A percentile compares a stretch with the other conserved stretches of the same genome.
These are phyloP conservation scores for Argentina anserina DNA, from an alignment of 306 rosid genomes.

Conservation along the genomic window DNA sequence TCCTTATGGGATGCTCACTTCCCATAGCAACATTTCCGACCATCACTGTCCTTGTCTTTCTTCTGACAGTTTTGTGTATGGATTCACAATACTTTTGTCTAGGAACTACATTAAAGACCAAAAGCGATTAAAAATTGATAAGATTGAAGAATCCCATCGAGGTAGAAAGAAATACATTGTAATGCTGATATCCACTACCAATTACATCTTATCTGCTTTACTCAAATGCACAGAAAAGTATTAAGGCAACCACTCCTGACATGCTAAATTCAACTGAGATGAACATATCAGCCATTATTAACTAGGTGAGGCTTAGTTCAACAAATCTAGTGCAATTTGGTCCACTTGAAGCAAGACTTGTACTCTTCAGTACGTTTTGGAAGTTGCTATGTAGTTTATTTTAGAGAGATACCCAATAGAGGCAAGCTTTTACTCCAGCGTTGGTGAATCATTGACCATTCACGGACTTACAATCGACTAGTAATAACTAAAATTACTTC, in stretches of 20 bases:
- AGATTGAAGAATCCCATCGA: slow-evolving; percentile 15
- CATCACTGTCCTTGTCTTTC: slow-evolving; percentile 91
- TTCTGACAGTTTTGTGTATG: slow-evolving; percentile 72
- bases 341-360: neutral
- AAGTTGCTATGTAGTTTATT: neutral
- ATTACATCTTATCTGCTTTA: neutral
- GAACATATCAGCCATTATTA: neutral
- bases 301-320: neutral
- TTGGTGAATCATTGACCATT: neutral
- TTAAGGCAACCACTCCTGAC: neutral
- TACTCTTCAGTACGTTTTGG: neutral
- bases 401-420: neutral
- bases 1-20: slow-evolving; percentile 91
- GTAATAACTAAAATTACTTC: neutral
- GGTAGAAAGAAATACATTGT: slow-evolving; percentile 4
- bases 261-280: neutral
- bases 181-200: neutral
- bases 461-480: neutral
- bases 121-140: slow-evolving; percentile 23
- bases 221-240: neutral
- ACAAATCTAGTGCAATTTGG: neutral
- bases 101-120: slow-evolving; percentile 58
- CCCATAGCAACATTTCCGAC: slow-evolving; percentile 87
- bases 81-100: slow-evolving; percentile 91
- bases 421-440: neutral